Evolutionary conservation across 257 asterid species (phyloP).

Genomic region (Ophiorrhiza pumila): DNA sequence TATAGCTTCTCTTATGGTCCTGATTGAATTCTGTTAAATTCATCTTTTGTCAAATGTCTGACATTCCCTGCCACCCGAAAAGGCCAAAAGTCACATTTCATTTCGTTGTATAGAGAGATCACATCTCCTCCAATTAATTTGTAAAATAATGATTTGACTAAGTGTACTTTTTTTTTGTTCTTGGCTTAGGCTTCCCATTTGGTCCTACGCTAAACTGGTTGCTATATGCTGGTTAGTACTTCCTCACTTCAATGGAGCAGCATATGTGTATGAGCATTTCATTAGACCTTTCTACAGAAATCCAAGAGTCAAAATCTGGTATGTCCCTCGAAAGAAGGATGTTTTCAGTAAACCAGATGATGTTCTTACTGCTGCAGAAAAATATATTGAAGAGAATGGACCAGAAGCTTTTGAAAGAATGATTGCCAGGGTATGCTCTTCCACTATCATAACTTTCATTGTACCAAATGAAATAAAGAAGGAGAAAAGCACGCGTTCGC

Average conservation of each 20-base stretch:
- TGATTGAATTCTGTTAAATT: not conserved
- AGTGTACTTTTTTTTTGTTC: not conserved
- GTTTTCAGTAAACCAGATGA: constrained; percentile 72
- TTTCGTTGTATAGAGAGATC: too few species aligned
- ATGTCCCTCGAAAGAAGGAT: constrained; percentile 56
- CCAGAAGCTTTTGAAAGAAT: constrained; percentile 82
- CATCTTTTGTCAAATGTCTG: not conserved
- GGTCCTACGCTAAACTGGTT: constrained; percentile 71
- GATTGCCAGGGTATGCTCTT: constrained; percentile 58
- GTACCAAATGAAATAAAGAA: too few species aligned
- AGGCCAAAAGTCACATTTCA: not conserved
- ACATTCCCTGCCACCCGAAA: not conserved
- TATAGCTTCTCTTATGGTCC: not conserved
- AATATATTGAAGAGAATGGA: constrained; percentile 72
- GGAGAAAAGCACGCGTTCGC: too few species aligned
- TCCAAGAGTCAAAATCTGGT: constrained; percentile 73
- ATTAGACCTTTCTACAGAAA: constrained; percentile 75
- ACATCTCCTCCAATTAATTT: too few species aligned
- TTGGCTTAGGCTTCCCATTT: constrained; percentile 66
- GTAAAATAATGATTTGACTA: not conserved
- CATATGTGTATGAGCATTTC: constrained; percentile 71
- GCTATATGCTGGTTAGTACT: constrained; percentile 85
- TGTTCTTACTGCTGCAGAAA: constrained; percentile 73
- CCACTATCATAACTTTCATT: not conserved
- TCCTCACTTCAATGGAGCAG: constrained; percentile 88